These are phyloP conservation scores for Coccomyxa sp. DNA, from an alignment of 139 green algal species.

Conservation along the genomic window DNA sequence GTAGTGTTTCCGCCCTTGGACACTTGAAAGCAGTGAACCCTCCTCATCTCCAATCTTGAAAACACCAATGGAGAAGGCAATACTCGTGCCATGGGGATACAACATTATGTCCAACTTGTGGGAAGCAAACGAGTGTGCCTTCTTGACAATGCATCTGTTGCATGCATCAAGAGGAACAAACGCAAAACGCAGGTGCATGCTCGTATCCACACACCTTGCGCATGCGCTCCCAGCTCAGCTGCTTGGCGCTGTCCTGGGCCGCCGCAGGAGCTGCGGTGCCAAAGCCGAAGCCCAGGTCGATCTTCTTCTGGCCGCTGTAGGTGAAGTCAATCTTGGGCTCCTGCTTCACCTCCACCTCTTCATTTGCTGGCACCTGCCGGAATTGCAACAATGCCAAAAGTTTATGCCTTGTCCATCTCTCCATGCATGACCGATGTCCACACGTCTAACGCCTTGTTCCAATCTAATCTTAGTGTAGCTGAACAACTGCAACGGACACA, in stretches of 20 bases:
- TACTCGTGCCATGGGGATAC: too few species aligned
- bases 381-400: neutral
- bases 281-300: slow-evolving; percentile 11
- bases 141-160: too few species aligned
- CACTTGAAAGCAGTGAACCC: too few species aligned
- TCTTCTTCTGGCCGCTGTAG: neutral
- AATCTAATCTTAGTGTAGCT: neutral
- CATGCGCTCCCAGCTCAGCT: slow-evolving; percentile 14
- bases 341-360: neutral
- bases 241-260: neutral
- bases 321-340: slow-evolving; percentile 3
- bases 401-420: neutral
- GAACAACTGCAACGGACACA: too few species aligned
- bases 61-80: too few species aligned
- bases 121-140: too few species aligned
- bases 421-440: neutral
- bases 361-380: slow-evolving; percentile 3
- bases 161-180: too few species aligned
- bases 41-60: too few species aligned
- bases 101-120: too few species aligned
- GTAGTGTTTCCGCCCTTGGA: too few species aligned
- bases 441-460: neutral
- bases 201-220: neutral
- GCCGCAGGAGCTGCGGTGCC: neutral
- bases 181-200: too few species aligned